phyloP scores from a whole-genome alignment of 2,329 filamentous ascomycete species.

The Emergomyces pasteurianus region DNA sequence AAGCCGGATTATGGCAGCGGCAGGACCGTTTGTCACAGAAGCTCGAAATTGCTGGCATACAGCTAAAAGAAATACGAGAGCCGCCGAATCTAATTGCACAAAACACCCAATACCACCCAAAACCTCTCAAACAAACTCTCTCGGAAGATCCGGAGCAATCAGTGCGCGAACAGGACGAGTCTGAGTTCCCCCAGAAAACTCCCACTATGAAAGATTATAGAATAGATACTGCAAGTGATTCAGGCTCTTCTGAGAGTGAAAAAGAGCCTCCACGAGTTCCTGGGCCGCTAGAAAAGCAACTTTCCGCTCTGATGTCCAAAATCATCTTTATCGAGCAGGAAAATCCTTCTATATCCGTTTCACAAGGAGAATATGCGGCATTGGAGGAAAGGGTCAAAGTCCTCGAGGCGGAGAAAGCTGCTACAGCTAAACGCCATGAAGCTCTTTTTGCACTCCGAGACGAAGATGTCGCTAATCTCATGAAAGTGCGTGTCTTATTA shows the following conservation, averaged over 20 bases:
- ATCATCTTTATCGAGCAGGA: constrained; percentile 6
- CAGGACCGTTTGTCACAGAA: constrained; percentile 2
- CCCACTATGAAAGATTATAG: background rate
- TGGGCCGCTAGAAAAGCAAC: constrained; percentile 5
- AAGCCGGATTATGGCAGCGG: constrained; percentile 3
- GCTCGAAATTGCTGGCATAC: background rate
- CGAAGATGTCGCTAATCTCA: constrained; percentile 33
- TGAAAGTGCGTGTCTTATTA: constrained; percentile 30
- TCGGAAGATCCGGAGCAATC: background rate
- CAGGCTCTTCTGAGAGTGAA: background rate
- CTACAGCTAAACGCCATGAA: constrained; percentile 25
- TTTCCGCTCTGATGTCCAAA: constrained; percentile 5
- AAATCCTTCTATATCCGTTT: constrained; percentile 16
- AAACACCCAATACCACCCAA: background rate
- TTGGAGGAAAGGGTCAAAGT: constrained; percentile 20
- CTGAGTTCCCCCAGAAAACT: constrained; percentile 1
- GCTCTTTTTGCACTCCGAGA: constrained; percentile 32
- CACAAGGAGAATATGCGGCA: constrained; percentile 25
- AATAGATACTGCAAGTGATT: background rate
- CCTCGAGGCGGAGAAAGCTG: constrained; percentile 27
- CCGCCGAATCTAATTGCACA: background rate
- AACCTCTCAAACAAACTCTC: constrained; percentile 1
- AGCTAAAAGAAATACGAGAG: background rate
- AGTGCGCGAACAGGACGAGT: background rate
- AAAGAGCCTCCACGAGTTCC: background rate